Percentiles rank a stretch among this genome's conserved stretches.
Conservation (phyloP, 2,329 filamentous ascomycete species). For the Fusarium beomiforme region DNA sequence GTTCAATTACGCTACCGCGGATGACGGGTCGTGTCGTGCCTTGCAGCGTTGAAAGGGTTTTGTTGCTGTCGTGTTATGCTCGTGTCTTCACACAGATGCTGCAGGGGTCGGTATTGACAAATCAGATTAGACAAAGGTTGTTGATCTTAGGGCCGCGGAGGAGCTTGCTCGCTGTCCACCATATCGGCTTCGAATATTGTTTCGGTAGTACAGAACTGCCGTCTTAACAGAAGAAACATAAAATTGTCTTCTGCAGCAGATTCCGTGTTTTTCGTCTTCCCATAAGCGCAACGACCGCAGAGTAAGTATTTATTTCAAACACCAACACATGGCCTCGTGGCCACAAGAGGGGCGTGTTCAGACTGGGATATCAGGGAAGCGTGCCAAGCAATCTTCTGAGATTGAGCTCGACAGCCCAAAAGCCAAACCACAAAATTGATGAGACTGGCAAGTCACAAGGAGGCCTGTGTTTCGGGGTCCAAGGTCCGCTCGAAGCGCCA, state of each 20-base stretch:
- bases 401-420: constrained; percentile 24
- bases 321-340: constrained; percentile 14
- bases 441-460: constrained; percentile 35
- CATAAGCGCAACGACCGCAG: constrained; percentile 30
- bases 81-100: constrained; percentile 16
- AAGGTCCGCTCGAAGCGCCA: constrained; percentile 26
- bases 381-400: constrained; percentile 35
- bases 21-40: constrained; percentile 41
- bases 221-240: constrained; percentile 1
- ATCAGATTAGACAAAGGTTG: constrained; percentile 32
- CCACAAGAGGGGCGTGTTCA: constrained; percentile 22
- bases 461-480: constrained; percentile 25
- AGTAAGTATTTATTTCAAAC: constrained; percentile 29
- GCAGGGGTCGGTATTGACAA: constrained; percentile 27
- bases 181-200: constrained; percentile 11
- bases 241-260: not conserved
- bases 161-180: constrained; percentile 14
- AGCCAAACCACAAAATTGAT: constrained; percentile 22
- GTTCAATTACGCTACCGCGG: constrained; percentile 29
- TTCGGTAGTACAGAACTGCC: not conserved
- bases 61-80: constrained; percentile 26
- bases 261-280: not conserved
- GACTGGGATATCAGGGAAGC: constrained; percentile 6
- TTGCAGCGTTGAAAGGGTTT: constrained; percentile 37
- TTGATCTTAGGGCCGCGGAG: constrained; percentile 37